Base-by-base conservation (phyloP, 495 filamentous ascomycete genomes). In the Neurospora sp. region DNA sequence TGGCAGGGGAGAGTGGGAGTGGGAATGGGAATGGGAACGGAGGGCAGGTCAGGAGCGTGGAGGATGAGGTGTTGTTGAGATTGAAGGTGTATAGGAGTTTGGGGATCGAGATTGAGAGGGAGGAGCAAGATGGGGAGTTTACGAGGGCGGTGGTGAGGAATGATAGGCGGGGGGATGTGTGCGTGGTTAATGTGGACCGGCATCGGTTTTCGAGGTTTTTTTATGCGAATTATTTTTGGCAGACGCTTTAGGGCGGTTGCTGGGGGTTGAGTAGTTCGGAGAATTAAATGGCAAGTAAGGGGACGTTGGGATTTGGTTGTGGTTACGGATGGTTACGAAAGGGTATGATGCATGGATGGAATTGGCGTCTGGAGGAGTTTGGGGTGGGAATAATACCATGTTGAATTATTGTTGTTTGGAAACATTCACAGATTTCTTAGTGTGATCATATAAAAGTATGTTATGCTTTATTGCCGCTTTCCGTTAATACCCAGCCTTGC, bases 181-280 rank as follows among this genome's bases (percentile, higher is more conserved):
- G 97, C 80, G 92, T 98, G 39, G 90, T 99, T 69, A 97, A 97
- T 77, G 90, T 99, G 74, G 95, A 98, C 77, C 88, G 91, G 69
- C 53, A 65, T 17, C 97, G 94, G 81, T 94, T 97, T 78, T 94
- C 93, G 71, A 87, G 89, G 71, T 94, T 91, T 82, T 98, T 96
- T 79, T 98, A 99, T 79, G 91, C 94, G 35, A 96, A 97, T 76
- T 97, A 97, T 76, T 95, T 99, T 77, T 99, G 96, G 96, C 88
- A 91, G 77, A 92, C 87, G n/a, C 86, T 97, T 80, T 94, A 82
- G 79, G 80, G 12, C 9, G 39, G 10, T 61, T 61, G 6, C 8
- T 35, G 6, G 22, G 4, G 12, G 16, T 31, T 31, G 0, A 31
- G 27, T 44, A 14, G 14, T 44, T 44, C 41, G 14, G 41, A 14